Percentiles rank a stretch among this genome's conserved stretches.
Evolutionary conservation across 306 rosid species (phyloP).

Genomic region (Lathyrus tuberosus): DNA sequence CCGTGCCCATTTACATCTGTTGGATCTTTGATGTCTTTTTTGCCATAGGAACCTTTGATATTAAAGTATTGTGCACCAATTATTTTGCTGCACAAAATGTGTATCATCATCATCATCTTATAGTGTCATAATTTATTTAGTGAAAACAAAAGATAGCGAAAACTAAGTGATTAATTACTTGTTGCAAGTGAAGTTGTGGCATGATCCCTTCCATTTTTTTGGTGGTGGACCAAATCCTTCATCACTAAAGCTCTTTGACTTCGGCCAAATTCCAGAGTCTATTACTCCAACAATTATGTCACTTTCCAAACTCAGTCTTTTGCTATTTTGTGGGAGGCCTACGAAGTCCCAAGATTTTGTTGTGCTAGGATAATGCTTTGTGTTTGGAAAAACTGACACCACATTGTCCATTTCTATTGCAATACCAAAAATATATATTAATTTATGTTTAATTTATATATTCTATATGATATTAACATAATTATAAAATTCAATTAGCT

Average conservation of each 20-base stretch:
- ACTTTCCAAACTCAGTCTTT: constrained; percentile 28
- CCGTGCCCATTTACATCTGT: constrained; percentile 53
- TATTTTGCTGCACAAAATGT: constrained; percentile 43
- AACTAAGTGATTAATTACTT: constrained; percentile 34
- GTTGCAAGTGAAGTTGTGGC: constrained; percentile 55
- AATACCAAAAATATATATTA: neutral
- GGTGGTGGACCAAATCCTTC: constrained; percentile 56
- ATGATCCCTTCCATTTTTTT: constrained; percentile 49
- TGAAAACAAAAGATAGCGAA: too few species aligned
- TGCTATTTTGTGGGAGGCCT: constrained; percentile 27
- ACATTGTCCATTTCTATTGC: constrained; percentile 40
- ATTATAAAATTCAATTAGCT: too few species aligned
- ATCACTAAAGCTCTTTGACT: constrained; percentile 50
- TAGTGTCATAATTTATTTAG: too few species aligned
- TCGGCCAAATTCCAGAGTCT: constrained; percentile 51
- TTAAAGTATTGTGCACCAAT: constrained; percentile 56
- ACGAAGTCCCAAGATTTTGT: constrained; percentile 59
- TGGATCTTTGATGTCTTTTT: constrained; percentile 38
- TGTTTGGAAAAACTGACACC: constrained; percentile 43
- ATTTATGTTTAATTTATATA: too few species aligned
- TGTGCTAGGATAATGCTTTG: constrained; percentile 24
- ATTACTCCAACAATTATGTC: constrained; percentile 50
- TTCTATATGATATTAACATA: too few species aligned
- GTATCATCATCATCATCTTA: neutral
- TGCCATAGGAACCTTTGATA: fast-evolving